phyloP scores from a whole-genome alignment of 2,329 filamentous ascomycete genomes.

The Cladosporium velox region DNA sequence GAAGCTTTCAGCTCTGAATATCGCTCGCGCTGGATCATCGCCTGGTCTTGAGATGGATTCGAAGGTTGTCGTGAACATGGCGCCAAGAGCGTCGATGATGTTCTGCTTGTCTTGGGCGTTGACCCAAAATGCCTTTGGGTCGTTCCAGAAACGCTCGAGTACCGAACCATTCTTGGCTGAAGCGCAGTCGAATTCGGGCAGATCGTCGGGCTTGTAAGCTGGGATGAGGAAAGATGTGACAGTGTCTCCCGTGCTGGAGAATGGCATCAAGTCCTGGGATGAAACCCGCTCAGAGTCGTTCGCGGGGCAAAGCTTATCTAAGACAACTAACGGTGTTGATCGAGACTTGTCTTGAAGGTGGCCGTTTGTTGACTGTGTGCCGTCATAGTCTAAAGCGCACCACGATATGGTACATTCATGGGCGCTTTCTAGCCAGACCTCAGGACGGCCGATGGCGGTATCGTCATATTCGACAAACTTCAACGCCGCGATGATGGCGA shows the following conservation, averaged over 20 bases:
- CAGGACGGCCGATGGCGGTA: background rate
- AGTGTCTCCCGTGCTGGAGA: slow-evolving; percentile 3
- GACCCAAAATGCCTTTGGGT: background rate
- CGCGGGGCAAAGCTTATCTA: background rate
- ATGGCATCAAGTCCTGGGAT: background rate
- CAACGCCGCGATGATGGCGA: background rate
- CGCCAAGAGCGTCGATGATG: background rate
- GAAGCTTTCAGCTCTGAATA: slow-evolving; percentile 7
- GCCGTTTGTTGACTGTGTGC: background rate
- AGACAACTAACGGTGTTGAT: background rate
- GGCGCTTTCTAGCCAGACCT: background rate
- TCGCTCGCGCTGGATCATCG: background rate
- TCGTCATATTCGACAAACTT: slow-evolving; percentile 2
- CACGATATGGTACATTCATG: slow-evolving; percentile 4
- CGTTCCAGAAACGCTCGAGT: background rate
- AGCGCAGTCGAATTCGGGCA: background rate
- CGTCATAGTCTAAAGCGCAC: background rate
- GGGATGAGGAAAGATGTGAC: background rate
- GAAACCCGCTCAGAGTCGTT: background rate
- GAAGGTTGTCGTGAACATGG: background rate
- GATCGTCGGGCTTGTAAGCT: background rate
- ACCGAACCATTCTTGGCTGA: background rate
- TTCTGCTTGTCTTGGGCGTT: background rate
- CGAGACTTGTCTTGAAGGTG: background rate
- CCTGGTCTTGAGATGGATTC: background rate